Evolutionary conservation across 305 asterid genomes (phyloP), one percentile per base, ranked within the genome.

Genomic region (Striga hermonthica): DNA sequence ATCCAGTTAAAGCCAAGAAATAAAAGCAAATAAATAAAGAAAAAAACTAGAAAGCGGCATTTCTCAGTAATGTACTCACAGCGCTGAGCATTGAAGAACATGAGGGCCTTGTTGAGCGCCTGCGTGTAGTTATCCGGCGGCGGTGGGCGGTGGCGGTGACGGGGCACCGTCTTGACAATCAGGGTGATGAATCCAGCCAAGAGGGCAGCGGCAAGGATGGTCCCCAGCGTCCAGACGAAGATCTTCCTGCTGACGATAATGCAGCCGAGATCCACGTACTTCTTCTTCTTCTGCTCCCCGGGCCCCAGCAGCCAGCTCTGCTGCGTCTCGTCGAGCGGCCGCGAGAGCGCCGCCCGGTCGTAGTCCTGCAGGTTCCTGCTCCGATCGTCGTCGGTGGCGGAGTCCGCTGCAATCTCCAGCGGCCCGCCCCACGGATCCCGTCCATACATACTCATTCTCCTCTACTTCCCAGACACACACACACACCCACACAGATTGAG

Each of bases 271-370:
- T 92, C 98, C 62, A 92, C 97, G 59, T 92, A 92, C 76, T 82
- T 86, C 82, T 92, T 89, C 94, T 93, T 93, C 92, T 92, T 92
- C 85, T 86, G 93, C 72, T 92, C 97, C 15, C 88, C 91, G 0
- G 95, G 98, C 0, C 98, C 96, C 49, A 89, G 80, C 63, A 92
- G 75, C 98, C 98, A 92, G 75, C 98, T 92, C 78, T 92, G 98
- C 72, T 92, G 98, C 15, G 98, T 92, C 82, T 92, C 97, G 49
- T 90, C 97, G 37, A 92, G 78, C 47, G 82, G 87, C 65, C 97
- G 83, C 3, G 98, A 92, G 72, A 92, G 75, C 60, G 98, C 96
- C 70, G 97, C 98, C 80, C 84, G 74, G 70, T 82, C 86, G 71
- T 74, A 82, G 58, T 82, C 86, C 73, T 78, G 80, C 68, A 79